A percentile compares a stretch with the other conserved stretches of the same genome.
These are phyloP conservation scores for Amanita polypyramis DNA, from an alignment of 768 basidiomycete species.

Conservation along the genomic window DNA sequence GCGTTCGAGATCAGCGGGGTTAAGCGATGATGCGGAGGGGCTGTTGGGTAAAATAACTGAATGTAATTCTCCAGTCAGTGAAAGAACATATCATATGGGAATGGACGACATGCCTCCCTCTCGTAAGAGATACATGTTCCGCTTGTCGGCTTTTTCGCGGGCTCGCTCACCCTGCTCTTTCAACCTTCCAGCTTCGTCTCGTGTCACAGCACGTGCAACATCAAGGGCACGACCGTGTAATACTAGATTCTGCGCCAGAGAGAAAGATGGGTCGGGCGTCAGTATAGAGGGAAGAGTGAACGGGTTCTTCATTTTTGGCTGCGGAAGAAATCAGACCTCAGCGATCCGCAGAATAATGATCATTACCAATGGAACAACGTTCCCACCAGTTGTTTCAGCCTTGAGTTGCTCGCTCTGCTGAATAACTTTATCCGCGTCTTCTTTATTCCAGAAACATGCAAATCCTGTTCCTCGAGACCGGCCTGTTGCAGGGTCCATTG, in stretches of 20 bases:
- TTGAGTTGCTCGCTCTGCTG: constrained; percentile 68
- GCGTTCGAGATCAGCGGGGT: constrained; percentile 72
- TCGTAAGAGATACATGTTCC: constrained; percentile 89
- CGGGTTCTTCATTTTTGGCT: constrained; percentile 65
- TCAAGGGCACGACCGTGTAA: constrained; percentile 90
- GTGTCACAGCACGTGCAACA: constrained; percentile 80
- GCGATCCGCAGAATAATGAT: no score
- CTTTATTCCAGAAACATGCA: constrained; percentile 92
- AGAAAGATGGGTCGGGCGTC: constrained; percentile 87
- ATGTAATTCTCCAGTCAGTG: constrained; percentile 2
- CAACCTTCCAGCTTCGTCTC: constrained; percentile 80
- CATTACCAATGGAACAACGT: constrained; percentile 15
- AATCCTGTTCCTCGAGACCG: constrained; percentile 94
- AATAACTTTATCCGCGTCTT: constrained; percentile 79
- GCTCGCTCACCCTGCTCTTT: constrained; percentile 81
- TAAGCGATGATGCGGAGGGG: constrained; percentile 62
- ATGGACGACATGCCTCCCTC: constrained; percentile 71
- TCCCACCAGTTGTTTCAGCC: constrained; percentile 45
- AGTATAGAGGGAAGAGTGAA: constrained; percentile 84
- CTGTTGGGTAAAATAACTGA: constrained; percentile 86
- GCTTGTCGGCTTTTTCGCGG: constrained; percentile 85
- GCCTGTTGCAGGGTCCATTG: constrained; percentile 72
- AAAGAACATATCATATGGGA: neutral
- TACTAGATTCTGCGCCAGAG: constrained; percentile 72
- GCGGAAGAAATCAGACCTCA: neutral